A percentile compares a stretch with the other conserved stretches of the same genome.
Conservation (phyloP, 1,139 yeast species). For the Candida dubliniensis region DNA sequence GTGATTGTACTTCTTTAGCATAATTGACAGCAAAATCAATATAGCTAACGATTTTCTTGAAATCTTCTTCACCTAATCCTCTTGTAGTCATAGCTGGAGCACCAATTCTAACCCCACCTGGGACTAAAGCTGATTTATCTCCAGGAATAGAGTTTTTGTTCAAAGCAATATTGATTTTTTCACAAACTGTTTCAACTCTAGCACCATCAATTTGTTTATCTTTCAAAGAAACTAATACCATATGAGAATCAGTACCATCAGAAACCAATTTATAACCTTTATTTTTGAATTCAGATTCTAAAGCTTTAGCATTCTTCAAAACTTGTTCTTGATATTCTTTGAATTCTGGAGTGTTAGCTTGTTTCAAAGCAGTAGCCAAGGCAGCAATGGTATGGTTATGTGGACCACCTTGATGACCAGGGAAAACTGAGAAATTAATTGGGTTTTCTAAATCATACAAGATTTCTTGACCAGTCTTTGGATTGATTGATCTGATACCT, state of each 20-base stretch:
- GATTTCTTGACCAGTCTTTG: conserved; percentile 86
- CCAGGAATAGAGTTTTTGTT: conserved; percentile 98
- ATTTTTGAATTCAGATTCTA: conserved; percentile 70
- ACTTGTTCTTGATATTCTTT: conserved; percentile 85
- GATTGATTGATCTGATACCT: conserved; percentile 73
- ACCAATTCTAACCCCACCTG: conserved; percentile 97
- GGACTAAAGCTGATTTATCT: conserved; percentile 95
- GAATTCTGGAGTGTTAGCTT: conserved; percentile 83
- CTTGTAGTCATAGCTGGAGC: conserved; percentile 99
- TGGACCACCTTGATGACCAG: conserved; percentile 99
- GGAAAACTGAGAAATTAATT: conserved; percentile 95
- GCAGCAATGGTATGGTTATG: conserved; percentile 98
- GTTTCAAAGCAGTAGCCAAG: conserved; percentile 89
- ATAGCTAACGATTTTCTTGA: conserved; percentile 76
- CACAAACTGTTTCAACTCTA: conserved; percentile 92
- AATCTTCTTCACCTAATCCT: conserved; percentile 88
- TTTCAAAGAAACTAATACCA: conserved; percentile 87
- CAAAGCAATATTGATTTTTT: conserved; percentile 91
- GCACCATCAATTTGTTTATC: conserved; percentile 96
- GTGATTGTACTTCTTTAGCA: conserved; percentile 73
- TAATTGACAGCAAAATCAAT: conserved; percentile 81
- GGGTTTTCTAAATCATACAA: conserved; percentile 83
- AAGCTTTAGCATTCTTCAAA: conserved; percentile 81
- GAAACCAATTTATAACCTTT: conserved; percentile 84
- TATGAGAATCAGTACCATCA: conserved; percentile 94